Evolutionary conservation across 2,329 filamentous ascomycete genomes (phyloP).

Genomic region (Trichophyton mentagrophytes): DNA sequence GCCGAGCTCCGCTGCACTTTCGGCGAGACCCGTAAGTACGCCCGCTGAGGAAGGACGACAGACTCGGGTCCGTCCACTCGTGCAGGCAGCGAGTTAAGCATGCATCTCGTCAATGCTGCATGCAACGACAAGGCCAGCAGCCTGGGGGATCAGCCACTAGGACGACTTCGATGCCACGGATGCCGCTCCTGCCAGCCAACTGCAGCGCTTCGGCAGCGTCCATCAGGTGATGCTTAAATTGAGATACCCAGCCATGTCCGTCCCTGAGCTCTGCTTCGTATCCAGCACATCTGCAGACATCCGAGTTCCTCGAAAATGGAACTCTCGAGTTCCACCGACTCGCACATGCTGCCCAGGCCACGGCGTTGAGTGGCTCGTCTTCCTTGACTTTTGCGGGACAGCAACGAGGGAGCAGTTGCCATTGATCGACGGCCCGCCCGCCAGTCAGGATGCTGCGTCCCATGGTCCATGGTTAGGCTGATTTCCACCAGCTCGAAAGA

Average conservation of each 20-base stretch:
- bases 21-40: neutral
- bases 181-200: neutral
- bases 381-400: neutral
- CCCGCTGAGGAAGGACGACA: neutral
- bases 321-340: neutral
- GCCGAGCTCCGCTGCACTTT: neutral
- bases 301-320: neutral
- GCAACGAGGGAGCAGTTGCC: neutral
- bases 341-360: neutral
- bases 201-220: neutral
- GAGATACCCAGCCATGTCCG: neutral
- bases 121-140: neutral
- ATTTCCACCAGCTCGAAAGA: neutral
- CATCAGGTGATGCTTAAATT: neutral
- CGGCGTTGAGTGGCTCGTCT: slow-evolving; percentile 1
- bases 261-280: neutral
- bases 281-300: neutral
- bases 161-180: neutral
- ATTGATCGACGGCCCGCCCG: neutral
- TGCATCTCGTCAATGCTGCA: too few species aligned
- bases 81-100: too few species aligned
- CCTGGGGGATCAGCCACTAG: slow-evolving; percentile 1
- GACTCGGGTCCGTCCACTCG: neutral
- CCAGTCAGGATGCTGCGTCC: neutral
- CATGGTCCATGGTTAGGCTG: neutral